phyloP scores from a whole-genome alignment of 83 land plant species.

The Picea mariana region DNA sequence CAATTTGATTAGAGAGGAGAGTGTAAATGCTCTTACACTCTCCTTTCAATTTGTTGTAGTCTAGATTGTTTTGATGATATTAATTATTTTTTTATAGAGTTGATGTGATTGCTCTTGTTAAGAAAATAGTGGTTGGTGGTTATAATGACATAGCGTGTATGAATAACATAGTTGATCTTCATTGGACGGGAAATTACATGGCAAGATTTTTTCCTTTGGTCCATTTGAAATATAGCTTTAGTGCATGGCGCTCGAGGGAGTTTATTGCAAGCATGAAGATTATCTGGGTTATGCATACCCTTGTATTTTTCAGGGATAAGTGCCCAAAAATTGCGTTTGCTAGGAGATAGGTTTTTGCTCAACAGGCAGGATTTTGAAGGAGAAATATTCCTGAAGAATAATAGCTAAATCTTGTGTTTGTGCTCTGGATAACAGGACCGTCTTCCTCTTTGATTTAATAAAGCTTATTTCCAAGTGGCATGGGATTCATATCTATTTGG shows the following conservation, averaged over 20 bases:
- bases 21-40: conserved; percentile 11
- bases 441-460: not conserved
- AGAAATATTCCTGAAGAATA: conserved; percentile 1
- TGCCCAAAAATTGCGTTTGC: no score
- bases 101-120: not conserved
- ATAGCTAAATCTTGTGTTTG: not conserved
- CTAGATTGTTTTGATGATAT: not conserved
- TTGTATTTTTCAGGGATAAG: not conserved
- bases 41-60: not conserved
- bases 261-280: not conserved
- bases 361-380: not conserved
- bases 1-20: not conserved
- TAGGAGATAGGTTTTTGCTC: not conserved
- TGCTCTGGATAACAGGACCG: not conserved
- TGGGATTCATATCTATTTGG: not conserved
- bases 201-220: not conserved
- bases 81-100: not conserved
- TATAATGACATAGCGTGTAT: not conserved
- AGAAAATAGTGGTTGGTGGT: not conserved
- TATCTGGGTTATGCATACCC: not conserved
- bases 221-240: not conserved
- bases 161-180: not conserved
- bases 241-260: not conserved
- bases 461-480: not conserved
- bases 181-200: not conserved